A percentile compares a stretch with the other conserved stretches of the same genome.
phyloP scores from a whole-genome alignment of 352 stramenopile genomes.

The Globisporangium canariense region DNA sequence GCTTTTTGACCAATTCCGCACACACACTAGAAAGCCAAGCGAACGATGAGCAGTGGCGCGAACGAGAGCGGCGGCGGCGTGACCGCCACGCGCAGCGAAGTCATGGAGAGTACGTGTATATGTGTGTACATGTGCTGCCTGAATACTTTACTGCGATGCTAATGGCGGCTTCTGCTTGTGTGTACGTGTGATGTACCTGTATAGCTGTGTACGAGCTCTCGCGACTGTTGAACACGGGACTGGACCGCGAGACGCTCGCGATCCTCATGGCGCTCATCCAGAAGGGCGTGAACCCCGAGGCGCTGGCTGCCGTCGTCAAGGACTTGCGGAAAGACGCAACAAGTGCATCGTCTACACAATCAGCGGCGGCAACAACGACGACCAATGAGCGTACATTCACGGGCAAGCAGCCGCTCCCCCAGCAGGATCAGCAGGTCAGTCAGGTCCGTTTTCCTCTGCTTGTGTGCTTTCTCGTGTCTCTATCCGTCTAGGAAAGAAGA shows the following conservation, averaged over 20 bases:
- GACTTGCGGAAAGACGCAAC: conserved; percentile 79
- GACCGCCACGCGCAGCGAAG: conserved; percentile 44
- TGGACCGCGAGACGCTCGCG: conserved; percentile 85
- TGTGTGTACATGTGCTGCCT: not conserved
- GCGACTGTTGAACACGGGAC: conserved; percentile 86
- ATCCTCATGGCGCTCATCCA: conserved; percentile 88
- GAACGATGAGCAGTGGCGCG: conserved; percentile 20
- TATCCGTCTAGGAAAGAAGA: conserved; percentile 5
- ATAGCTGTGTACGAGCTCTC: conserved; percentile 90
- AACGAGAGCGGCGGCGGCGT: conserved; percentile 21
- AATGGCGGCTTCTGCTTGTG: not conserved
- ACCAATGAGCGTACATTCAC: conserved; percentile 27
- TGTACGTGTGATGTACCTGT: not conserved
- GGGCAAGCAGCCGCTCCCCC: conserved; percentile 46
- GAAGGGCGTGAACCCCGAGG: conserved; percentile 89
- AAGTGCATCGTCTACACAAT: not conserved
- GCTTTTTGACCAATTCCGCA: not conserved
- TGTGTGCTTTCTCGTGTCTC: conserved; percentile 2
- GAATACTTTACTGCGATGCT: not conserved
- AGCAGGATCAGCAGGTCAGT: conserved; percentile 63
- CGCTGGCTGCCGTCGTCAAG: conserved; percentile 86
- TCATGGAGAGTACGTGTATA: conserved; percentile 56
- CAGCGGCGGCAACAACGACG: conserved; percentile 15
- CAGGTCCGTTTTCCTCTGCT: conserved; percentile 41
- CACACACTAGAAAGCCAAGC: not conserved